Evolutionary conservation across 2,329 filamentous ascomycete species (phyloP), one percentile per base, ranked within the genome.

Genomic region (Emericellopsis atlantica): DNA sequence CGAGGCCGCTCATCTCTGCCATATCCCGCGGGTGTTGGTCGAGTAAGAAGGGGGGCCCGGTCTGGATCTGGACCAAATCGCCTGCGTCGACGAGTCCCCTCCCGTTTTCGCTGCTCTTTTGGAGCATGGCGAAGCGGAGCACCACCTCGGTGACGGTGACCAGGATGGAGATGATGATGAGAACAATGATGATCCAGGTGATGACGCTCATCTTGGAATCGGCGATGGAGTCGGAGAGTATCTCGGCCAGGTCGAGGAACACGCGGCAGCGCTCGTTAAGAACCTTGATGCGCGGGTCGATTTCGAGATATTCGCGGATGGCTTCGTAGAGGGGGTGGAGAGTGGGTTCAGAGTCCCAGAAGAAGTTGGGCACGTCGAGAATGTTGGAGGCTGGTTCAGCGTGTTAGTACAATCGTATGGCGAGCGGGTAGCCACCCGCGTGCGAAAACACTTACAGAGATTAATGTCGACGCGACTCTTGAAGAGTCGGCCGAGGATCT

Each of bases 311-410:
- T 59, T 96, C 92, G 52, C 92, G 85, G 39, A 96, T 87, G 44
- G 89, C 92, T 44, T 79, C 81, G 66, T 98, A 98, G 23, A 98
- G 79, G 0, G 92, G 92, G 57, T 95, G 87, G 0, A 98, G 72
- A 0, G 87, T 95, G 15, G 92, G 92, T 57, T 98, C 92, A 10
- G 85, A 85, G 59, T 96, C 89, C 92, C 92, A 98, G 72, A 96
- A 94, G 72, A 95, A 95, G 58, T 90, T 93, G 45, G 90, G 90
- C 1, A 93, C 87, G 59, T 95, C 89, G 43, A 95, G 81, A 58
- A 95, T 90, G 56, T 96, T 96, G 16, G 85, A 94, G 44, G 88
- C 87, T 93, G 50, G 34, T 40, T 5, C 10, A 31, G 32, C 12
- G 21, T 24, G 21, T 24, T 16, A 37, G 16, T 26, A 11, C 32